These are phyloP conservation scores for Tylopilus vinaceipallidus DNA, from an alignment of 768 basidiomycete species.

Conservation along the genomic window DNA sequence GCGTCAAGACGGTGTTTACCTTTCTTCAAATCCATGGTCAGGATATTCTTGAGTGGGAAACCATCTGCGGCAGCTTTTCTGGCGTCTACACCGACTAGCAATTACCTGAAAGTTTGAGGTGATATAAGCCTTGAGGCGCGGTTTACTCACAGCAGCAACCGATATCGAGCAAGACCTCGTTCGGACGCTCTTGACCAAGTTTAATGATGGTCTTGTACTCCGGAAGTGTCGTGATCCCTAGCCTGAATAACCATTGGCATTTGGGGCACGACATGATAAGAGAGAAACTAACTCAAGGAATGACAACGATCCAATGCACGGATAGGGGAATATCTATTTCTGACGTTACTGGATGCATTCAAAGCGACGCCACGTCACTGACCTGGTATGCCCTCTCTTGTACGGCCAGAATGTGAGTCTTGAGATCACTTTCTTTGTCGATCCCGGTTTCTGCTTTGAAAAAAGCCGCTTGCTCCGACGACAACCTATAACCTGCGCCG, in stretches of 20 bases:
- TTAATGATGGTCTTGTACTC: constrained; percentile 29
- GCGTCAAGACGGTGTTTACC: constrained; percentile 21
- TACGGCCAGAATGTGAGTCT: constrained; percentile 29
- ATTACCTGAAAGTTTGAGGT: not conserved
- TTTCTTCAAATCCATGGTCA: constrained; percentile 38
- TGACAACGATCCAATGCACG: constrained; percentile 23
- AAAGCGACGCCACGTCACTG: constrained; percentile 4
- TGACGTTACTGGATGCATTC: no score
- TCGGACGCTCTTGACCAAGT: constrained; percentile 34
- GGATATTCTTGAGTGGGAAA: constrained; percentile 37
- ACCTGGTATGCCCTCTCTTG: constrained; percentile 13
- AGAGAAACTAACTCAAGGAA: constrained; percentile 20
- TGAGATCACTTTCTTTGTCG: constrained; percentile 25
- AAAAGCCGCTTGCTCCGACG: constrained; percentile 16
- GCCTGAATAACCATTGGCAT: not conserved
- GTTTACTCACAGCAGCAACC: constrained; percentile 41
- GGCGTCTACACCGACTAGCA: not conserved
- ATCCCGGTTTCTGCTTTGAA: constrained; percentile 31
- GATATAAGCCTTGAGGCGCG: no score
- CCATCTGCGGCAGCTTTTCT: constrained; percentile 34
- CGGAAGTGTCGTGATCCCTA: constrained; percentile 5
- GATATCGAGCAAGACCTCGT: constrained; percentile 41
- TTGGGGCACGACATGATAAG: not conserved
- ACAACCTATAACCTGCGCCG: not conserved
- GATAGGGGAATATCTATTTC: constrained; percentile 25